Base-by-base conservation (phyloP, 2,329 filamentous ascomycete genomes). In the Zasmidium cellare region DNA sequence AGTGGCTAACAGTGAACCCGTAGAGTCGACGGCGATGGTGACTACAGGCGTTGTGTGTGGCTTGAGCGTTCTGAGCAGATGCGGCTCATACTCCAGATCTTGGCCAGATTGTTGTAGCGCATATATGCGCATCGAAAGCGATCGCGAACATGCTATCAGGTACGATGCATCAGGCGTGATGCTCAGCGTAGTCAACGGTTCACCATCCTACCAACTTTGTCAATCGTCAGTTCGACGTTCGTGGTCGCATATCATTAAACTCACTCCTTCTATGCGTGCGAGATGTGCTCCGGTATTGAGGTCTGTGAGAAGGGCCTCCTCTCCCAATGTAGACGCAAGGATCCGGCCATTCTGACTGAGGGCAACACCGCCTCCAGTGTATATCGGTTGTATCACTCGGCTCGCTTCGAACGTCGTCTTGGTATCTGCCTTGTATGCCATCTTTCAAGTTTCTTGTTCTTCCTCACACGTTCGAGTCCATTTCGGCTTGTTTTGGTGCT, bases 111-210 rank as follows among this genome's bases (percentile, higher is more conserved):
- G 78, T 52, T 82, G 82, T 23, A 99, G 80, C 18, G 88, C 78
- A 76, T 91, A 97, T 65, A 97, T 92, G 71, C 90, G 89, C 92
- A 97, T 96, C 6, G 92, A 92, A 55, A 97, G 82, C n/a, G 93
- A 97, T 65, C 93, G 87, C 18, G 94, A 99, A 78, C 92, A 97
- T 66, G 96, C 79, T 64, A 96, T 87, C 55, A 97, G 83, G 74
- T 97, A 91, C 23, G 91, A 92, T 9, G 87, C 91, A 60, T 90
- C 91, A 0, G 92, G 92, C 0, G 93, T 96, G 66, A 99, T 89
- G 91, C 66, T 50, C 45, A 94, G 73, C 2, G 89, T 90, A 25
- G 91, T 94, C 60, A 96, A 88, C 16, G 84, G 75, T 73, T 96
- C 91, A 58, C 80, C 80, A 67, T 83, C 80, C 78, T 80, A 68